These are phyloP conservation scores for Claviceps pusilla DNA, from an alignment of 2,329 filamentous ascomycete genomes.

Conservation along the genomic window DNA sequence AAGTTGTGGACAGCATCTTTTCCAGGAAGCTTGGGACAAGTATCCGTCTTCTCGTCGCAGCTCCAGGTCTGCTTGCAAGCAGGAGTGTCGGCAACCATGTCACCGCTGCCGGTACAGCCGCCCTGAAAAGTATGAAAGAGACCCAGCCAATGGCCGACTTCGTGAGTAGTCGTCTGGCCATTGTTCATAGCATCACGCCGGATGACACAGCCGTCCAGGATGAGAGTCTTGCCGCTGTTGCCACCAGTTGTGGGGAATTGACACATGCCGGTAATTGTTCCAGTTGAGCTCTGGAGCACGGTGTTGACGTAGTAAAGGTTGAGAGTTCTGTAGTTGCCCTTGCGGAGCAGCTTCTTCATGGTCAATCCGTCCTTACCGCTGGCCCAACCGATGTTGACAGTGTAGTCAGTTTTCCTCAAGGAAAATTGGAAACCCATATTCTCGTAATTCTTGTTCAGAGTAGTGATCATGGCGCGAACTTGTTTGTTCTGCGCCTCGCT, in stretches of 20 bases:
- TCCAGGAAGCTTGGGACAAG: conserved; percentile 12
- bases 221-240: conserved; percentile 10
- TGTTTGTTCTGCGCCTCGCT: background rate
- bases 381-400: background rate
- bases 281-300: conserved; percentile 7
- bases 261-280: background rate
- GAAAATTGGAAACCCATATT: background rate
- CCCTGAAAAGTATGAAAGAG: conserved; percentile 28
- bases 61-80: conserved; percentile 14
- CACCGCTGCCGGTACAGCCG: conserved; percentile 18
- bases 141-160: conserved; percentile 30
- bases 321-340: conserved; percentile 22
- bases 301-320: conserved; percentile 26
- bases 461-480: background rate
- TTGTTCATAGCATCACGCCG: conserved; percentile 7
- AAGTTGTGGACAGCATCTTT: conserved; percentile 16
- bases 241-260: background rate
- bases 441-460: background rate
- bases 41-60: conserved; percentile 17
- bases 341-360: conserved; percentile 15
- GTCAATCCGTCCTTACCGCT: background rate
- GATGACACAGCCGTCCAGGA: conserved; percentile 10
- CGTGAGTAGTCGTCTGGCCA: conserved; percentile 16
- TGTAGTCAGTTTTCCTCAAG: background rate
- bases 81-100: conserved; percentile 25